Evolutionary conservation across 805 yeast species (phyloP).

Genomic region (Metschnikowia cubensis): DNA sequence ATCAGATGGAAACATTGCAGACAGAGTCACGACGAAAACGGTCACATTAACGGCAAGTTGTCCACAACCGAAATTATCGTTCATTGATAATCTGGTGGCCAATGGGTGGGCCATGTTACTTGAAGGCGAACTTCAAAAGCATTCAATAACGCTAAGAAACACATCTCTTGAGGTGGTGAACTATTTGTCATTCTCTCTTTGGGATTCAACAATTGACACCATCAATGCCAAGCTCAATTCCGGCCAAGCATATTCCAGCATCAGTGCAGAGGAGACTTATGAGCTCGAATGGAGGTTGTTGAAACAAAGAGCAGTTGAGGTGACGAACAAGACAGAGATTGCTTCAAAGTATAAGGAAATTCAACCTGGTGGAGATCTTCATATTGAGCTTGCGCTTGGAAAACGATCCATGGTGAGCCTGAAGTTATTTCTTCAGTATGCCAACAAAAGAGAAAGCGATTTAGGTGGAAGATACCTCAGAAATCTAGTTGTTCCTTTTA

Average conservation of each 20-base stretch:
- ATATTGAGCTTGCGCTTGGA: conserved; percentile 60
- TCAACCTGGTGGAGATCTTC: conserved; percentile 38
- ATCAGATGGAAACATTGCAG: conserved; percentile 16
- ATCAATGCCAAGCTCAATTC: conserved; percentile 51
- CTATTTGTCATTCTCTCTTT: conserved; percentile 55
- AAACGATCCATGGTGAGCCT: conserved; percentile 71
- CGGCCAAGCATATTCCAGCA: not conserved
- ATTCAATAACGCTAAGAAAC: conserved; percentile 54
- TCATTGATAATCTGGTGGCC: conserved; percentile 49
- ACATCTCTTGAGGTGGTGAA: conserved; percentile 54
- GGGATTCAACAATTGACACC: conserved; percentile 71
- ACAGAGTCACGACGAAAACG: conserved; percentile 18
- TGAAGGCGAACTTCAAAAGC: conserved; percentile 65
- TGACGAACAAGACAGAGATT: conserved; percentile 45
- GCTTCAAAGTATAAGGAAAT: conserved; percentile 35
- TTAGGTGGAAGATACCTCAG: conserved; percentile 38
- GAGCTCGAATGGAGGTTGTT: conserved; percentile 70
- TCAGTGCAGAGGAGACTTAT: conserved; percentile 58
- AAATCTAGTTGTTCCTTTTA: conserved; percentile 62
- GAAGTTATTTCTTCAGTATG: conserved; percentile 62
- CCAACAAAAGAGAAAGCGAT: conserved; percentile 25
- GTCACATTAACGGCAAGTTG: conserved; percentile 33
- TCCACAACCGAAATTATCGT: conserved; percentile 58
- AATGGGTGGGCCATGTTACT: conserved; percentile 71
- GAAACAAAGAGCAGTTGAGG: conserved; percentile 52